These are phyloP conservation scores for Alternaria sp. DNA, from an alignment of 2,329 filamentous ascomycete genomes.

Conservation along the genomic window DNA sequence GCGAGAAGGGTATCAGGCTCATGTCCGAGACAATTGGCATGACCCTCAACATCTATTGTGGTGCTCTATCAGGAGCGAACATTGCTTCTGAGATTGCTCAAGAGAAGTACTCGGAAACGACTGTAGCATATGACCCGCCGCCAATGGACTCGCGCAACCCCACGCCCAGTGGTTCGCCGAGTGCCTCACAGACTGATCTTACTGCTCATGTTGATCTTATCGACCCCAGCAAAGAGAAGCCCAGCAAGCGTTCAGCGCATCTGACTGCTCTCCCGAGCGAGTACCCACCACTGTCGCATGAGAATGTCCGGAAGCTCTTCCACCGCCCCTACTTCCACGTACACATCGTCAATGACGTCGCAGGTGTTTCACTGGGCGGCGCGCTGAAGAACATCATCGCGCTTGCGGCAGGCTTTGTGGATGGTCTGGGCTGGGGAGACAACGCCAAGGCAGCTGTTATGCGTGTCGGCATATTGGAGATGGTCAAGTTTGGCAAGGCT, in stretches of 20 bases:
- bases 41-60: slow-evolving; percentile 93
- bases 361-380: slow-evolving; percentile 91
- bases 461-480: slow-evolving; percentile 93
- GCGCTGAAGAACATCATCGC: slow-evolving; percentile 98
- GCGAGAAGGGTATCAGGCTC: slow-evolving; percentile 82
- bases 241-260: slow-evolving; percentile 70
- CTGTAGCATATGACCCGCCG: slow-evolving; percentile 93
- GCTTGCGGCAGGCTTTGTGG: slow-evolving; percentile 91
- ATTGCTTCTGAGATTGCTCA: slow-evolving; percentile 93
- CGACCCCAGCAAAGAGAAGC: slow-evolving; percentile 61
- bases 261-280: slow-evolving; percentile 79
- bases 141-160: slow-evolving; percentile 83
- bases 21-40: slow-evolving; percentile 96
- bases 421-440: slow-evolving; percentile 95
- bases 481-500: slow-evolving; percentile 92
- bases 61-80: slow-evolving; percentile 93
- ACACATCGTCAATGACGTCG: slow-evolving; percentile 91
- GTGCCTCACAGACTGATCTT: slow-evolving; percentile 59
- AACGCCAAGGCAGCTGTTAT: slow-evolving; percentile 99
- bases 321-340: slow-evolving; percentile 98
- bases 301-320: slow-evolving; percentile 84
- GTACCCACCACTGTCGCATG: slow-evolving; percentile 86
- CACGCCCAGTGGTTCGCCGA: slow-evolving; percentile 64
- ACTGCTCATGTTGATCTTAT: slow-evolving; percentile 60
- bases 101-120: slow-evolving; percentile 98